Evolutionary conservation across 2,329 filamentous ascomycete species (phyloP).

Genomic region (Ilyonectria robusta): DNA sequence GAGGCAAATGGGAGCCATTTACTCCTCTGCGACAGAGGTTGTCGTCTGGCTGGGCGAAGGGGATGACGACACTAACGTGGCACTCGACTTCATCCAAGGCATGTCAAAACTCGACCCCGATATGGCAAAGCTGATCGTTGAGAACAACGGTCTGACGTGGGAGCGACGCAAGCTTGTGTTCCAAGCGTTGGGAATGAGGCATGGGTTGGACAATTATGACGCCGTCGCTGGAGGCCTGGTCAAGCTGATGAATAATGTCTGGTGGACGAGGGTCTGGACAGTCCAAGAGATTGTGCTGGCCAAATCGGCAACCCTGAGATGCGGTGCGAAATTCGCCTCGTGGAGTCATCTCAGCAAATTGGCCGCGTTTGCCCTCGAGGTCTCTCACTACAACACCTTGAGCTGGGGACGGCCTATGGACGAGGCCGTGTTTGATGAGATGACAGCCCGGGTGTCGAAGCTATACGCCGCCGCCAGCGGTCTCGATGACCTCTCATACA

Average conservation of each 20-base stretch:
- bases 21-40: background rate
- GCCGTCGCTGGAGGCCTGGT: background rate
- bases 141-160: background rate
- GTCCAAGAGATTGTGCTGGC: background rate
- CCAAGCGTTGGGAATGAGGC: background rate
- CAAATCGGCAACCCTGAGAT: background rate
- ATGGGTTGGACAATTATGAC: background rate
- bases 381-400: background rate
- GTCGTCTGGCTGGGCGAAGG: background rate
- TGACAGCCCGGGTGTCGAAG: background rate
- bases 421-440: background rate
- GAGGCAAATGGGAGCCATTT: background rate
- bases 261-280: background rate
- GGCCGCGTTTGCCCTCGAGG: background rate
- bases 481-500: background rate
- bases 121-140: background rate
- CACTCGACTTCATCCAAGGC: background rate
- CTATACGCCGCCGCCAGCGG: background rate
- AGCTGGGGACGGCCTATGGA: background rate
- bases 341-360: background rate
- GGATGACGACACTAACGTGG: background rate
- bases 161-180: background rate
- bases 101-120: background rate
- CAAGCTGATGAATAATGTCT: background rate
- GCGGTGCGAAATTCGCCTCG: background rate